Evolutionary conservation across 148 eudicot genomes (phyloP), one percentile per base, ranked within the genome.

Genomic region (Chenopodium quinoa): DNA sequence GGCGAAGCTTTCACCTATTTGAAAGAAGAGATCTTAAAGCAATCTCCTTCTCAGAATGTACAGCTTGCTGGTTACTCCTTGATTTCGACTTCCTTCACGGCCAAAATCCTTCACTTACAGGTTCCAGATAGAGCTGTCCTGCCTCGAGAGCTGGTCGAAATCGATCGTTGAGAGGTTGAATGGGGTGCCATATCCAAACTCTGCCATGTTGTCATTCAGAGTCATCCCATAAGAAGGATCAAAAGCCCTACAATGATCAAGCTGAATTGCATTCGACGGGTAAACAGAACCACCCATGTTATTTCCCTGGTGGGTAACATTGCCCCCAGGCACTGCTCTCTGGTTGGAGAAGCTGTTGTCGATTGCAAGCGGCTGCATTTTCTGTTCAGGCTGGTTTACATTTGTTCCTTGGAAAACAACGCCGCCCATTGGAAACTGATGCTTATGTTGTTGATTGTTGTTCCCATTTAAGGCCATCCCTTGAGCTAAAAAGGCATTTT

Each of bases 41-140:
- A 79, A 82, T 82, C 80, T 76, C 79, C 66, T 77, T 68, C 83
- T 83, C 80, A 79, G 85, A 82, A 83, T 76, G 72, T 86, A 80
- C 83, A 86, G 75, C 71, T 73, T 64, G 40, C 60, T 69, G 4
- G 80, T 67, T 76, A 66, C 68, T 50, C 74, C 54, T 34, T 54
- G 34, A 32, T 66, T 73, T 17, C 19, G 40, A n/a, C 25, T 48
- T 20, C 47, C 73, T 81, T 76, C 63, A 70, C 9, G n/a, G 46
- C 48, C 60, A 62, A 46, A 46, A 14, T 75, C 60, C 64, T 47
- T 60, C 69, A 27, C 80, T 80, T 68, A 87, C 48, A 64, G 69
- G 75, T 73, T 82, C 89, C 84, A 83, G n/a, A 77, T 73, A 25
- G 87, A 14, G 46, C 34, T 70, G 40, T 85, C 87, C 50, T 79